A percentile compares a stretch with the other conserved stretches of the same genome.
phyloP scores from a whole-genome alignment of 805 yeast genomes.

The Ogataea minuta region DNA sequence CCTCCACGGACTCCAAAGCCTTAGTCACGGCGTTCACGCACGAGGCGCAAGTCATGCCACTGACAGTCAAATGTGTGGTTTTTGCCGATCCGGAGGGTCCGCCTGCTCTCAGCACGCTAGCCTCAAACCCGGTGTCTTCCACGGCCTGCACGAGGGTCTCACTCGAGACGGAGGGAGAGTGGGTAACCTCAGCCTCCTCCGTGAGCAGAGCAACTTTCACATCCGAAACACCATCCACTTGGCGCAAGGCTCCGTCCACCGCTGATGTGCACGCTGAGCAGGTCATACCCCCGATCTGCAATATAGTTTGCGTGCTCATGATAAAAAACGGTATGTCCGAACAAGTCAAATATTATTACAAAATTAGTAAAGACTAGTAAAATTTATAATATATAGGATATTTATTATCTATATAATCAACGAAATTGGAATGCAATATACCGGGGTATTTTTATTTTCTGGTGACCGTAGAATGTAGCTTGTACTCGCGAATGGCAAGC shows the following conservation, averaged over 20 bases:
- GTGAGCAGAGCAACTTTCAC: constrained; percentile 73
- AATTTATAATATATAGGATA: no score
- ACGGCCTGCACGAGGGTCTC: constrained; percentile 48
- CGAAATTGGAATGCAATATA: not conserved
- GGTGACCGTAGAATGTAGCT: constrained; percentile 50
- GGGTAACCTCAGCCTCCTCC: constrained; percentile 63
- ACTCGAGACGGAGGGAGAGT: constrained; percentile 35
- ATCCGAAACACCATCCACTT: constrained; percentile 25
- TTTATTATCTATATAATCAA: constrained; percentile 1
- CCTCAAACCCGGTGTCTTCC: constrained; percentile 73
- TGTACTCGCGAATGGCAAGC: constrained; percentile 33
- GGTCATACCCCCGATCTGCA: constrained; percentile 75
- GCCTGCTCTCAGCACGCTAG: constrained; percentile 19
- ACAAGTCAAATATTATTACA: no score
- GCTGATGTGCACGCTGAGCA: constrained; percentile 82
- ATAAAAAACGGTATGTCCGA: constrained; percentile 1
- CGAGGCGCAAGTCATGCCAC: constrained; percentile 87
- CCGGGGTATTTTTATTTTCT: constrained; percentile 28
- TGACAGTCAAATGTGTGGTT: constrained; percentile 29
- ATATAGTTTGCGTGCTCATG: not conserved
- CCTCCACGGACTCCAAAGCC: constrained; percentile 47
- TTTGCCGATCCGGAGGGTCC: not conserved
- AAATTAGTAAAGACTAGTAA: no score
- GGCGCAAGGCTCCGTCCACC: constrained; percentile 40
- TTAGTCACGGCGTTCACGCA: constrained; percentile 65